Percentiles rank a stretch among this genome's conserved stretches.
These are phyloP conservation scores for Goffeauzyma gilvescens DNA, from an alignment of 768 basidiomycete species.

Conservation along the genomic window DNA sequence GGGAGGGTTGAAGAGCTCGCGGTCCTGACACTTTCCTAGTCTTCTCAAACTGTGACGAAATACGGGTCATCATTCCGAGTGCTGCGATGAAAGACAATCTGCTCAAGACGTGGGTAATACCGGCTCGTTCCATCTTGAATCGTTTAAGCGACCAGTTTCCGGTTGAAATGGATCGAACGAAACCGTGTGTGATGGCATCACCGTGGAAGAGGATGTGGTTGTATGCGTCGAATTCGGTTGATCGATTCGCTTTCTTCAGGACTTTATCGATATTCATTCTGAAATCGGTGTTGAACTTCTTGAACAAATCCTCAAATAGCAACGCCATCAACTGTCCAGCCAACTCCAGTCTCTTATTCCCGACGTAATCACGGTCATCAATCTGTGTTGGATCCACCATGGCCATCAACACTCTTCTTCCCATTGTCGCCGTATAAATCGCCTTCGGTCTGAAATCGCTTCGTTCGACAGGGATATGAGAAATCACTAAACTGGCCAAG, in stretches of 20 bases:
- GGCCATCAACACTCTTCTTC: conserved; percentile 81
- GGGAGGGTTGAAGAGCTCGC: conserved; percentile 85
- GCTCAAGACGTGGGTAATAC: conserved; percentile 91
- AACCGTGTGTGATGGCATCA: conserved; percentile 88
- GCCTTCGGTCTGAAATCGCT: conserved; percentile 84
- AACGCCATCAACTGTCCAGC: conserved; percentile 89
- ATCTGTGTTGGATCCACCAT: conserved; percentile 94
- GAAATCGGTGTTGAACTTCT: conserved; percentile 89
- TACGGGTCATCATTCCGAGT: conserved; percentile 98
- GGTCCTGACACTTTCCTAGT: conserved; percentile 96
- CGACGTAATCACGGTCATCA: conserved; percentile 96
- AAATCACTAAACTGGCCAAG: conserved; percentile 88
- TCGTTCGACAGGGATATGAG: conserved; percentile 78
- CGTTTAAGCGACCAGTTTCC: conserved; percentile 98
- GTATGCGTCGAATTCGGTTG: conserved; percentile 83
- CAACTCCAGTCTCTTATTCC: conserved; percentile 96
- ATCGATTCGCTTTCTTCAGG: conserved; percentile 82
- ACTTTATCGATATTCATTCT: conserved; percentile 93
- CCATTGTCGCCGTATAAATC: conserved; percentile 95
- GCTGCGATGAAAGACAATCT: conserved; percentile 91
- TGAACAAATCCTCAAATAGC: conserved; percentile 95
- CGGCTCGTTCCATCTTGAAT: conserved; percentile 98
- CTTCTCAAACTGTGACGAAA: conserved; percentile 97
- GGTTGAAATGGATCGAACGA: conserved; percentile 90
- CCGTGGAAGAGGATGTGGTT: conserved; percentile 79